Conservation (phyloP, 192 early-diverging fungal species). For the Umbelopsis sp. region DNA sequence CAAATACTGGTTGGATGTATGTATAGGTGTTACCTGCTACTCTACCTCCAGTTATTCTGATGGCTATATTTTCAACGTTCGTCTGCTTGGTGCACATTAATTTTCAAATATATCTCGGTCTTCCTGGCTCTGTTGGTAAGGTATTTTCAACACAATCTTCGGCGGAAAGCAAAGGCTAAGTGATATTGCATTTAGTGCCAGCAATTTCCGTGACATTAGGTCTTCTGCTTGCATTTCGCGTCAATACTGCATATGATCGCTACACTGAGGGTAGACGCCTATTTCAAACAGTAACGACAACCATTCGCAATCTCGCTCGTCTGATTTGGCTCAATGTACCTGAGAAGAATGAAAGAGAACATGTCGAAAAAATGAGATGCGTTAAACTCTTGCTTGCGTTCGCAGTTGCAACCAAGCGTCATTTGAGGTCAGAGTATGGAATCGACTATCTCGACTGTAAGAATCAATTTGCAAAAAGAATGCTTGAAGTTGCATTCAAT, state of each 20-base stretch:
- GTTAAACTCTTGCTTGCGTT: conserved; percentile 58
- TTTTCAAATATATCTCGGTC: conserved; percentile 18
- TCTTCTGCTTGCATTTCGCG: conserved; percentile 82
- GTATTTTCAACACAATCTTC: not conserved
- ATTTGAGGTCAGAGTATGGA: conserved; percentile 66
- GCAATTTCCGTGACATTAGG: conserved; percentile 58
- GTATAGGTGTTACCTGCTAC: conserved; percentile 29
- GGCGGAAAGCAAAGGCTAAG: not conserved
- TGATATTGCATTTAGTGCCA: conserved; percentile 28
- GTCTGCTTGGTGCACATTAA: conserved; percentile 19
- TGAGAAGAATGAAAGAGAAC: conserved; percentile 46
- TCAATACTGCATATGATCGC: conserved; percentile 74
- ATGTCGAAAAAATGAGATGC: conserved; percentile 53
- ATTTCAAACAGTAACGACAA: conserved; percentile 62
- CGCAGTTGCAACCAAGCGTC: conserved; percentile 59
- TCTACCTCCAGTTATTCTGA: conserved; percentile 19
- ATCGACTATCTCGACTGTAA: conserved; percentile 53
- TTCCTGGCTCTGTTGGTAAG: conserved; percentile 28
- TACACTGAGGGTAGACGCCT: conserved; percentile 78
- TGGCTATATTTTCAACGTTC: conserved; percentile 20
- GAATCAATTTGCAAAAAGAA: not conserved
- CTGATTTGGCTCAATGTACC: conserved; percentile 68
- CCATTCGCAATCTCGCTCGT: conserved; percentile 70
- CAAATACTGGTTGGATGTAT: not conserved
- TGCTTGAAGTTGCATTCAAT: not conserved